A percentile compares a stretch with the other conserved stretches of the same genome.
These are phyloP conservation scores for Yamadazyma tumulicola DNA, from an alignment of 805 yeast genomes.

Conservation along the genomic window DNA sequence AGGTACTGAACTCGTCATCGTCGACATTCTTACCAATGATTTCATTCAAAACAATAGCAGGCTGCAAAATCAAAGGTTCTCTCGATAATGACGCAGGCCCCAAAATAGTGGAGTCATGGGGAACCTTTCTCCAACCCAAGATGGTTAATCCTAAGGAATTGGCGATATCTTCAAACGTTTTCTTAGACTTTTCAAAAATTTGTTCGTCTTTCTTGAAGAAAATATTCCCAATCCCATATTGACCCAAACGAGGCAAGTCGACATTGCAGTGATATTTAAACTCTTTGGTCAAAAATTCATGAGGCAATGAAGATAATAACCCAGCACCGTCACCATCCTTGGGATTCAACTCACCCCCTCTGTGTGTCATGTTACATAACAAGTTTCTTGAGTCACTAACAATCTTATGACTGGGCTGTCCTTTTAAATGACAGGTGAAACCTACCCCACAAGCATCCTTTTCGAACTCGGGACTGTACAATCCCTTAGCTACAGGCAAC, in stretches of 20 bases:
- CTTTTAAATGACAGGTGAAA: slow-evolving; percentile 91
- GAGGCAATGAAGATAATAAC: slow-evolving; percentile 88
- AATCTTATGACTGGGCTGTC: slow-evolving; percentile 81
- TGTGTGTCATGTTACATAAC: slow-evolving; percentile 96
- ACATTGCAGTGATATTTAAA: slow-evolving; percentile 67
- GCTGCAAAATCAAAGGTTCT: slow-evolving; percentile 90
- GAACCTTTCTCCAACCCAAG: slow-evolving; percentile 93
- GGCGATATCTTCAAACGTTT: slow-evolving; percentile 81
- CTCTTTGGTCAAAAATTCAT: slow-evolving; percentile 80
- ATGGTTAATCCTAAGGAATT: slow-evolving; percentile 71
- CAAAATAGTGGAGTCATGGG: slow-evolving; percentile 87
- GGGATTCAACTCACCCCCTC: slow-evolving; percentile 98
- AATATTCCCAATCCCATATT: slow-evolving; percentile 92
- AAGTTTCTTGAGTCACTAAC: slow-evolving; percentile 85
- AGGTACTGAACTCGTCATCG: slow-evolving; percentile 51
- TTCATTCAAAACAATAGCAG: slow-evolving; percentile 69
- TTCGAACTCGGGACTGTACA: slow-evolving; percentile 90
- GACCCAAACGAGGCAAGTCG: slow-evolving; percentile 72
- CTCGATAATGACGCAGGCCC: slow-evolving; percentile 94
- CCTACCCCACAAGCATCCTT: slow-evolving; percentile 99
- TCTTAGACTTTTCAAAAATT: slow-evolving; percentile 65
- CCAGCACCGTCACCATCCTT: slow-evolving; percentile 99
- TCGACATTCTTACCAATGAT: slow-evolving; percentile 26
- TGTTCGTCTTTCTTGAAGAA: slow-evolving; percentile 84
- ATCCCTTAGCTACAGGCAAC: slow-evolving; percentile 81